A percentile compares a stretch with the other conserved stretches of the same genome.
Conservation (phyloP, 2,329 filamentous ascomycete genomes). For the Aspergillus puulaauensis region DNA sequence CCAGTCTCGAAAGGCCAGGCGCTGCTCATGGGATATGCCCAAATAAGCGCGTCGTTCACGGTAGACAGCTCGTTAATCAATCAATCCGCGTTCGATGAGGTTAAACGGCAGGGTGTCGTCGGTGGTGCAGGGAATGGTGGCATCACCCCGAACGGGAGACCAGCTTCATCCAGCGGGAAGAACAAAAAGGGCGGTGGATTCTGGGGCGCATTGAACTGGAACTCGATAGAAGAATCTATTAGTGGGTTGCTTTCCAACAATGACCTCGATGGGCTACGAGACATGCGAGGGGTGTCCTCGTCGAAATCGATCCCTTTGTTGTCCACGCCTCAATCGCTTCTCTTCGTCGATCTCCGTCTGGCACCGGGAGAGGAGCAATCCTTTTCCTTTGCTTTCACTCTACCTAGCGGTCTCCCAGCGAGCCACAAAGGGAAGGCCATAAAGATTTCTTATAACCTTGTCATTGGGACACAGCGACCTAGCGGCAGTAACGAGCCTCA, state of each 20-base stretch:
- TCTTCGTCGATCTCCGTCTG: conserved; percentile 90
- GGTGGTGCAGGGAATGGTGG: conserved; percentile 80
- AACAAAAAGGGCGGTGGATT: conserved; percentile 71
- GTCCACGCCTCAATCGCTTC: conserved; percentile 91
- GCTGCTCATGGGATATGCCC: conserved; percentile 97
- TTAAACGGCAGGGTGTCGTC: conserved; percentile 90
- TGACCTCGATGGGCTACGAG: conserved; percentile 89
- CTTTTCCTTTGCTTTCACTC: conserved; percentile 80
- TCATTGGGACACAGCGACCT: conserved; percentile 86
- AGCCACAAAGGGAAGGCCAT: conserved; percentile 89
- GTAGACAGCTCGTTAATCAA: conserved; percentile 90
- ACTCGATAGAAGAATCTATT: conserved; percentile 80
- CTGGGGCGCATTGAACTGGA: conserved; percentile 83
- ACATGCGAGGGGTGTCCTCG: conserved; percentile 86
- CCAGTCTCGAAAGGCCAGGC: conserved; percentile 55
- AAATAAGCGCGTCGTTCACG: conserved; percentile 87
- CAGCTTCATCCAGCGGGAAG: conserved; percentile 26
- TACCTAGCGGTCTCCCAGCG: conserved; percentile 87
- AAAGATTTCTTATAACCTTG: conserved; percentile 87
- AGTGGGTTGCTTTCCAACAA: conserved; percentile 82
- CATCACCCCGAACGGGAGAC: conserved; percentile 63
- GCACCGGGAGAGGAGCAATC: conserved; percentile 84
- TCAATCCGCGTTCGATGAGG: conserved; percentile 86
- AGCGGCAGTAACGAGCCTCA: conserved; percentile 75
- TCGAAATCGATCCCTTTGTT: conserved; percentile 85